A percentile compares a stretch with the other conserved stretches of the same genome.
These are phyloP conservation scores for Hyaloperonospora brassicae DNA, from an alignment of 352 stramenopile genomes.

Conservation along the genomic window DNA sequence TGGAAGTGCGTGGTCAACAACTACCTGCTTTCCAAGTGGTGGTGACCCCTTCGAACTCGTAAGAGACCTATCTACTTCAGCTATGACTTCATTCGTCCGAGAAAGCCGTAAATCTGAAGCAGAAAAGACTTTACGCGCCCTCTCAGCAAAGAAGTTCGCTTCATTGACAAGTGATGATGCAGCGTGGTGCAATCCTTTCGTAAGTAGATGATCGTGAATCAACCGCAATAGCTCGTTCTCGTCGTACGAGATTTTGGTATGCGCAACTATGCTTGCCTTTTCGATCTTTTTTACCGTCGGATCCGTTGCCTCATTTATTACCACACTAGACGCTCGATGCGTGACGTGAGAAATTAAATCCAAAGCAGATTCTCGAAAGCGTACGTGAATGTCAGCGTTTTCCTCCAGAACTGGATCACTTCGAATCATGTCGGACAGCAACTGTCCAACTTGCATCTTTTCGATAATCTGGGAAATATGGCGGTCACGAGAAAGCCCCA, in stretches of 20 bases:
- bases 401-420: slow-evolving; percentile 79
- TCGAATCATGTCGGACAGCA: slow-evolving; percentile 83
- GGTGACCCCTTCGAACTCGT: slow-evolving; percentile 8
- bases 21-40: slow-evolving; percentile 6
- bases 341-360: slow-evolving; percentile 86
- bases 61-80: slow-evolving; percentile 2
- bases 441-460: slow-evolving; percentile 83
- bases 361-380: slow-evolving; percentile 80
- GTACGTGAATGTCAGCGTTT: slow-evolving; percentile 76
- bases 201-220: slow-evolving; percentile 78
- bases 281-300: slow-evolving; percentile 84
- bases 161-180: slow-evolving; percentile 49
- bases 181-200: slow-evolving; percentile 54
- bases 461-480: slow-evolving; percentile 87
- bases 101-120: slow-evolving; percentile 7
- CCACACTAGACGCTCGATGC: slow-evolving; percentile 66
- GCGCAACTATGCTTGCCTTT: slow-evolving; percentile 83
- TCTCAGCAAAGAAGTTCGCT: slow-evolving; percentile 30
- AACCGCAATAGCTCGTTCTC: slow-evolving; percentile 72
- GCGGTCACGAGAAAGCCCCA: slow-evolving; percentile 76
- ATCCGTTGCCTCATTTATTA: slow-evolving; percentile 84
- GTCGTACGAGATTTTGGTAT: slow-evolving; percentile 83
- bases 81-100: slow-evolving; percentile 6
- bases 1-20: slow-evolving; percentile 10
- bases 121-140: slow-evolving; percentile 4